Conservation (phyloP, 805 yeast species). For the Candida chauliodis region DNA sequence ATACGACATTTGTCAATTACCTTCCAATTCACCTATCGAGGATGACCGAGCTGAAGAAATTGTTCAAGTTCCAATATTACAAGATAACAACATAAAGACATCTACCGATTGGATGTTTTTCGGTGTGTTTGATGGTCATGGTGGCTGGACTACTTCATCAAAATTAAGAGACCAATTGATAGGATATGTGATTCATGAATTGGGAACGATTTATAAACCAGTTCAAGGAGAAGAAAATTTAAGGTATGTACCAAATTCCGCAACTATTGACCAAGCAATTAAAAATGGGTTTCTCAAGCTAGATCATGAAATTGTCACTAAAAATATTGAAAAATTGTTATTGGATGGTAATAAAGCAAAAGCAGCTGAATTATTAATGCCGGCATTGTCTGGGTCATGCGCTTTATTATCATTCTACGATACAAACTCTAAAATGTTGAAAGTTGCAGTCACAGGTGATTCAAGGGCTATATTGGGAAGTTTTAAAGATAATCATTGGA, state of each 20-base stretch:
- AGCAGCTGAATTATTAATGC: slow-evolving; percentile 75
- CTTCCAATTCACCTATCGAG: slow-evolving; percentile 91
- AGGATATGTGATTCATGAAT: slow-evolving; percentile 69
- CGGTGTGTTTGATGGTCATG: slow-evolving; percentile 96
- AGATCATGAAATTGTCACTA: slow-evolving; percentile 82
- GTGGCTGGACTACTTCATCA: slow-evolving; percentile 93
- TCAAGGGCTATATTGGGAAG: slow-evolving; percentile 88
- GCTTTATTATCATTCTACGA: slow-evolving; percentile 87
- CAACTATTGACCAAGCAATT: slow-evolving; percentile 74
- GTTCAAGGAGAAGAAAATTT: slow-evolving; percentile 44
- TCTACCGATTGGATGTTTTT: slow-evolving; percentile 84
- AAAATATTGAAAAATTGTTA: slow-evolving; percentile 66
- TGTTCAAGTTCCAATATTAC: slow-evolving; percentile 65
- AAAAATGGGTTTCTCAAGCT: slow-evolving; percentile 74
- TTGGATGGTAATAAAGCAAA: slow-evolving; percentile 62
- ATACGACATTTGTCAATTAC: slow-evolving; percentile 84
- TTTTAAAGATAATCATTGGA: slow-evolving; percentile 70
- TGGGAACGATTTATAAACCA: slow-evolving; percentile 62
- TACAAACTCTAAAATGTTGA: slow-evolving; percentile 62
- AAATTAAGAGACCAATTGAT: slow-evolving; percentile 78
- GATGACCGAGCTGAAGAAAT: slow-evolving; percentile 88
- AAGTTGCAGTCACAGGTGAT: slow-evolving; percentile 95
- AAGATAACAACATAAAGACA: slow-evolving; percentile 52
- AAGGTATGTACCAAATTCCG: slow-evolving; percentile 63
- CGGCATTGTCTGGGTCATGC: slow-evolving; percentile 95